Conservation (phyloP, 2,329 filamentous ascomycete genomes). For the Aureobasidium sp. region DNA sequence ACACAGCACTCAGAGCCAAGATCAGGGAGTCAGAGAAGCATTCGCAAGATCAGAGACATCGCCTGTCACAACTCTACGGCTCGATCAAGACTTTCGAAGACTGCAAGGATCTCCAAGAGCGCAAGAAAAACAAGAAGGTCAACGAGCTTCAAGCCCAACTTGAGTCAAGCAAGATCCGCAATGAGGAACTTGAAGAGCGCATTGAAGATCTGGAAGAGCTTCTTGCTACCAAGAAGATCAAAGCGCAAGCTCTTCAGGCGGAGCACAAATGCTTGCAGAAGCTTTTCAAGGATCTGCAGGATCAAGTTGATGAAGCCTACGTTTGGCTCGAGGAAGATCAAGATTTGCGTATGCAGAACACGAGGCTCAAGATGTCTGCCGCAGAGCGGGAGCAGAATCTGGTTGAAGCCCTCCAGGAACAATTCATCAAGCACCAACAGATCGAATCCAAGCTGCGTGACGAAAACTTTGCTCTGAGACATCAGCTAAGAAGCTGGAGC, state of each 20-base stretch:
- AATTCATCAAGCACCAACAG: no score
- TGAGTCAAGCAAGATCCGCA: not conserved
- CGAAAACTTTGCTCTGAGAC: no score
- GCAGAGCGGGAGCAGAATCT: no score
- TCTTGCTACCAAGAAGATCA: not conserved
- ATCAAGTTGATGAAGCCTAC: not conserved
- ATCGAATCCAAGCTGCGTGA: no score
- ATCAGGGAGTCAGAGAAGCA: no score
- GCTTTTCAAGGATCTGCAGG: not conserved
- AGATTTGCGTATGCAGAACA: no score
- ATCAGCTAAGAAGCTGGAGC: no score
- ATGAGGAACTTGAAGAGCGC: not conserved
- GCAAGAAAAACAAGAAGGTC: not conserved
- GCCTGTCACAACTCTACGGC: not conserved
- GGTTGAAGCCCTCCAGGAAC: no score
- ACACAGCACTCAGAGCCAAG: no score
- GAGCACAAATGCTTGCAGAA: not conserved
- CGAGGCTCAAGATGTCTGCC: no score
- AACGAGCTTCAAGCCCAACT: not conserved
- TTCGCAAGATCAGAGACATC: not conserved
- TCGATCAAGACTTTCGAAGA: not conserved
- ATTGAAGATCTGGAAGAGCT: not conserved
- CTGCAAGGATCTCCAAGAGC: not conserved
- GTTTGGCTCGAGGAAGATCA: not conserved
- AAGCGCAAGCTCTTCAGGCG: not conserved